phyloP scores from a whole-genome alignment of 768 basidiomycete species.

The Mycena metata region DNA sequence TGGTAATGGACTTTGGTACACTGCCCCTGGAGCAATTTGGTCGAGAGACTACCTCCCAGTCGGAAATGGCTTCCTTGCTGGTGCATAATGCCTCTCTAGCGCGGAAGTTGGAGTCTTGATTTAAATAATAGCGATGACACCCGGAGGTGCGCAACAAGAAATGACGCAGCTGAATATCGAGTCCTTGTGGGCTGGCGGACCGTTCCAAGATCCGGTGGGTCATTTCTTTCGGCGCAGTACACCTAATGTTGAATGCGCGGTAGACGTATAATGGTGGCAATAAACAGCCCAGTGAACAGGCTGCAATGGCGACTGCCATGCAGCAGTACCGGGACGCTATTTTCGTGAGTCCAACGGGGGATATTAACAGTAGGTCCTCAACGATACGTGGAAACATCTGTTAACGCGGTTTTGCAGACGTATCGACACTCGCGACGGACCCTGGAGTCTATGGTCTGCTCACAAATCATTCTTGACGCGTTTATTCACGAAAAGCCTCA shows the following conservation, averaged over 20 bases:
- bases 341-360: conserved; percentile 70
- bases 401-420: conserved; percentile 53
- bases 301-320: conserved; percentile 63
- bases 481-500: conserved; percentile 44
- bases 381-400: not conserved
- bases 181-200: conserved; percentile 82
- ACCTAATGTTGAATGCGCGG: not conserved
- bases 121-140: conserved; percentile 66
- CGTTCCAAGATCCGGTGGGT: conserved; percentile 73
- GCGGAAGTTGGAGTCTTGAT: not conserved
- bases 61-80: conserved; percentile 81
- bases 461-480: not conserved
- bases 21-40: conserved; percentile 66
- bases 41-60: conserved; percentile 73
- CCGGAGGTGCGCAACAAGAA: conserved; percentile 73
- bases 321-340: conserved; percentile 66
- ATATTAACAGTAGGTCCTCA: conserved; percentile 62
- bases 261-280: conserved; percentile 83
- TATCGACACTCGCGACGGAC: conserved; percentile 65
- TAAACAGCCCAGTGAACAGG: conserved; percentile 59
- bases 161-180: conserved; percentile 80
- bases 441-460: conserved; percentile 72
- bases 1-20: conserved; percentile 86
- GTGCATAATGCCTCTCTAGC: conserved; percentile 44
- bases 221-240: not conserved